phyloP scores from a whole-genome alignment of 257 asterid species.

The Galeopsis tetrahit region DNA sequence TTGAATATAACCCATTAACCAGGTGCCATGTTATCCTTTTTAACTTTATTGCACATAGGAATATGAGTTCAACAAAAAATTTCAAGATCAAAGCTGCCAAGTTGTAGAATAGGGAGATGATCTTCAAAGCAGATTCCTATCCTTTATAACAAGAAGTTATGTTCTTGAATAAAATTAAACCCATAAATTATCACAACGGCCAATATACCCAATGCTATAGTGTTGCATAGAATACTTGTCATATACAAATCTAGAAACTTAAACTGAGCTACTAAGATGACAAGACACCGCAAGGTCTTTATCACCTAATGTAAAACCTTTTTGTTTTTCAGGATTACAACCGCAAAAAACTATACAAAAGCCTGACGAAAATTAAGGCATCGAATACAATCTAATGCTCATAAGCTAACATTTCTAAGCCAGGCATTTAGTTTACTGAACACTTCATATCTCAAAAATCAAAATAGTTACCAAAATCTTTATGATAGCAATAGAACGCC shows the following conservation, averaged over 20 bases:
- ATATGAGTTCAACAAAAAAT: background rate
- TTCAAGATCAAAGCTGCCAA: background rate
- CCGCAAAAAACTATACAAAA: background rate
- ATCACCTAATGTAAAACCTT: background rate
- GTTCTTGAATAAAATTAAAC: background rate
- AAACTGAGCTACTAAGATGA: conserved; percentile 17
- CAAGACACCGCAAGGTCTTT: background rate
- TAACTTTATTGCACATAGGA: background rate
- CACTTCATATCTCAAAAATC: background rate
- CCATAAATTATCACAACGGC: background rate
- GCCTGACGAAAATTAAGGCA: background rate
- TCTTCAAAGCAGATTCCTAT: background rate
- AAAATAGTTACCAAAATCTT: conserved; percentile 6
- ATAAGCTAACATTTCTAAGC: background rate
- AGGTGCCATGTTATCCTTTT: background rate
- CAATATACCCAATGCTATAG: background rate
- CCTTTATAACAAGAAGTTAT: background rate
- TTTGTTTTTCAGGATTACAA: conserved; percentile 13
- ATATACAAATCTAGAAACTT: conserved; percentile 6
- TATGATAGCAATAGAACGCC: background rate
- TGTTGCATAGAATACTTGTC: background rate
- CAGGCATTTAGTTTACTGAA: conserved; percentile 13
- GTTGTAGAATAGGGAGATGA: conserved; percentile 3
- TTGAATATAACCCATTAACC: background rate
- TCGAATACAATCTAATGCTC: background rate